Evolutionary conservation across 345 rosid species (phyloP).

Genomic region (Populus pruinosa): DNA sequence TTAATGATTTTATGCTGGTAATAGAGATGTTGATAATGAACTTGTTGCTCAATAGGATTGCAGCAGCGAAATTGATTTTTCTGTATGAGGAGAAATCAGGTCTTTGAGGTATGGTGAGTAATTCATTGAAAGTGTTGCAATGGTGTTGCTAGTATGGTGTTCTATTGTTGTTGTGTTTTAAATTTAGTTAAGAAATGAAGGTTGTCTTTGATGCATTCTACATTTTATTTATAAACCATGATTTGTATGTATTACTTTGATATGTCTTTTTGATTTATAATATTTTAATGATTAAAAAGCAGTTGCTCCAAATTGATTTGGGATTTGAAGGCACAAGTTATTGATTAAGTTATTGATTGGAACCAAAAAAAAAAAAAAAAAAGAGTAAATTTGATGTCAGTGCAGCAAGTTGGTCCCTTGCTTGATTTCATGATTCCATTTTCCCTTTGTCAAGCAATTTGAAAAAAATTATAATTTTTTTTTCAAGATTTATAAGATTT

Average conservation of each 20-base stretch:
- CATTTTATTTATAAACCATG: too few species aligned
- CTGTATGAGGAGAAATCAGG: too few species aligned
- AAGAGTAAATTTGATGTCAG: neutral
- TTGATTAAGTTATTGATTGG: too few species aligned
- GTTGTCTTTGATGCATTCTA: neutral
- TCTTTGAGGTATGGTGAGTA: constrained; percentile 85
- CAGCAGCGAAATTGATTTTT: too few species aligned
- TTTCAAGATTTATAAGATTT: too few species aligned
- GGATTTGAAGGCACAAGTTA: constrained; percentile 3
- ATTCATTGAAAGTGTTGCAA: neutral
- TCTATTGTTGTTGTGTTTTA: neutral
- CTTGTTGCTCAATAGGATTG: too few species aligned
- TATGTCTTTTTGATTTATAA: neutral
- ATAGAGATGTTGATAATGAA: too few species aligned
- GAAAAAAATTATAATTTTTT: neutral
- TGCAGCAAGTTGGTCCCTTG: neutral
- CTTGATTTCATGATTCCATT: neutral
- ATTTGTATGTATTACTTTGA: neutral
- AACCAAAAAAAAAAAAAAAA: neutral
- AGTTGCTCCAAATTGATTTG: neutral
- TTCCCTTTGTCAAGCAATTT: neutral
- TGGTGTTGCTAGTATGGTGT: neutral
- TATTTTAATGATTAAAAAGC: neutral
- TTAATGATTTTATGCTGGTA: too few species aligned
- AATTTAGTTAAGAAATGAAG: neutral